Percentiles rank a stretch among this genome's conserved stretches.
phyloP scores from a whole-genome alignment of 148 eudicot genomes.

The Rhododendron molle region DNA sequence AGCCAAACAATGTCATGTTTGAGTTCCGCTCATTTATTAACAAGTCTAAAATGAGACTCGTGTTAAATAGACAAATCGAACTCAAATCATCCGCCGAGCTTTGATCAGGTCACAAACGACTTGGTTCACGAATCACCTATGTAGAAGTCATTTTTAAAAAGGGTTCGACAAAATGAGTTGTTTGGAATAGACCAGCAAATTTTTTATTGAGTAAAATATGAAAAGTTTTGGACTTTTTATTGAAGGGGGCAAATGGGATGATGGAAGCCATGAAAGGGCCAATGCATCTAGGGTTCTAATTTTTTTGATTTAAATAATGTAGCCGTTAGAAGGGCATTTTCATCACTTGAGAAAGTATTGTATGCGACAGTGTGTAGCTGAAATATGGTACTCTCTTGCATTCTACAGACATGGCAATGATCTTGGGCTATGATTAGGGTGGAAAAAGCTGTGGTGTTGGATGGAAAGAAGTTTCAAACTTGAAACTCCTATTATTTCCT shows the following conservation, averaged over 20 bases:
- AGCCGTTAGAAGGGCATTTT: background rate
- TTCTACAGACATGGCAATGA: background rate
- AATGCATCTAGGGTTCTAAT: background rate
- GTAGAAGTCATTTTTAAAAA: background rate
- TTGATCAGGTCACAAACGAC: background rate
- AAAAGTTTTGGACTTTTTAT: background rate
- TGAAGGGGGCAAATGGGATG: background rate
- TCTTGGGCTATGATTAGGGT: too few relatives aligned
- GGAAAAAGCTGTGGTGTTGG: too few relatives aligned
- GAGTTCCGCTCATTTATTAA: background rate
- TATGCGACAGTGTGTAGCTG: background rate
- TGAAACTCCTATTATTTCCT: too few relatives aligned
- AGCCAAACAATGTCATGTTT: too few relatives aligned
- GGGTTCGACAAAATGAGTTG: background rate
- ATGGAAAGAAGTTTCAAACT: too few relatives aligned
- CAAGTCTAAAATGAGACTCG: background rate
- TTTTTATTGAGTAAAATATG: background rate
- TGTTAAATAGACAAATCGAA: background rate
- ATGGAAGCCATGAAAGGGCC: conserved; percentile 14
- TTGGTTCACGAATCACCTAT: background rate
- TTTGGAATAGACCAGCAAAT: background rate
- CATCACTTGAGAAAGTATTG: background rate
- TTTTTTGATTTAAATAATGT: background rate
- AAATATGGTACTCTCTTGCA: too few relatives aligned
- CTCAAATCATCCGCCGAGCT: background rate